Evolutionary conservation across 257 asterid genomes (phyloP).

Genomic region (Solanum piurae): DNA sequence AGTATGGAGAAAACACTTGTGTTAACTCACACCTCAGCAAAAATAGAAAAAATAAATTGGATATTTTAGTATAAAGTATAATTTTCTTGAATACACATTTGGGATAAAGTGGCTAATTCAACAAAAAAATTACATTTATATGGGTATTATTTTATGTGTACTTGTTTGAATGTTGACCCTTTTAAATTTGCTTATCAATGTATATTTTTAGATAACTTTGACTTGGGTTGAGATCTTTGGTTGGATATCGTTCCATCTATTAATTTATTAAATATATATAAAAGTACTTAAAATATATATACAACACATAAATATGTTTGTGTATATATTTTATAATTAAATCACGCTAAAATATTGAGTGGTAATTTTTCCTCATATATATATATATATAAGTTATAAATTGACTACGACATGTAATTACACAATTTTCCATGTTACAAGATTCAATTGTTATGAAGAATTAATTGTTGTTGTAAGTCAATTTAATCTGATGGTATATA

Average conservation of each 20-base stretch:
- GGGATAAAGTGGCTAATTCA: neutral
- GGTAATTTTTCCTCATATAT: too few species aligned
- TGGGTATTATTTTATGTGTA: neutral
- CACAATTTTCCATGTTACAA: neutral
- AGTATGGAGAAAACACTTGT: neutral
- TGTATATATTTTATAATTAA: too few species aligned
- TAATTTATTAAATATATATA: too few species aligned
- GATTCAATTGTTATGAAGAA: neutral
- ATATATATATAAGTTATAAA: too few species aligned
- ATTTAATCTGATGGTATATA: neutral
- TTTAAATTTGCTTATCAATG: neutral
- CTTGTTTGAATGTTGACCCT: neutral
- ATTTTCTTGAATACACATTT: neutral
- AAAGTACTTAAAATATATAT: too few species aligned
- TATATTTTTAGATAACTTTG: neutral
- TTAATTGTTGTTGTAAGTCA: neutral
- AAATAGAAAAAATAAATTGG: neutral
- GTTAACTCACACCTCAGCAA: neutral
- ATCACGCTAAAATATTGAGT: too few species aligned
- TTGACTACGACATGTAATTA: neutral
- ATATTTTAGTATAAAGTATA: neutral
- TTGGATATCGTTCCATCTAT: neutral
- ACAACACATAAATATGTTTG: too few species aligned
- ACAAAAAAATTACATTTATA: neutral
- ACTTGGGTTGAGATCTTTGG: neutral